Base-by-base conservation (phyloP, 331 rosid species). In the Arachis monticola region DNA sequence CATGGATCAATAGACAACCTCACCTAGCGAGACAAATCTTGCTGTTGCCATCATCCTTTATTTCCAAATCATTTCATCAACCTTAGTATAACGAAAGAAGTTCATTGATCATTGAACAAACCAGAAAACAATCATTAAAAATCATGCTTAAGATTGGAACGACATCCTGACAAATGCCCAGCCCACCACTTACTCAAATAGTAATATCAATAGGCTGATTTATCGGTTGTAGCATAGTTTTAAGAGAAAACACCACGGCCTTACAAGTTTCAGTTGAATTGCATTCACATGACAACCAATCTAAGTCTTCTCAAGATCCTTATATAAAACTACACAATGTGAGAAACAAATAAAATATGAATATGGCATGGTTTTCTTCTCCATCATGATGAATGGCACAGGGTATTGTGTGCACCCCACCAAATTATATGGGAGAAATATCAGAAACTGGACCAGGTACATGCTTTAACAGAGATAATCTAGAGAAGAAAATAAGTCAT, bases 401-500 rank as follows among this genome's bases (percentile, higher is more conserved):
- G 56, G 67, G 38, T 55, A 27, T 13, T 72, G 2, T 1, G 9
- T 45, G 58, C 38, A 71, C 32, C 4, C 14, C 45, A 64, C 68
- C 61, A 56, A 44, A 38, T 38, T 40, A 59, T 44, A 35, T 5
- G 12, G 67, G 56, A 35, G 41, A 52, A 13, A 41, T 62, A 62
- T 70, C 46, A 42, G 17, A 42, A 79, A 45, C 51, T 53, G 82
- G 14, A 65, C 58, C 40, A 73, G 22, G 59, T 38, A 48, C 50
- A 60, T 40, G 52, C 58, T 14, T 14, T 47, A 73, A 22, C 45
- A 59, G 27, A 17, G 63, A 64, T 46, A 53, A 79, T 70, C 72
- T 46, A n/a, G 30, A 42, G 51, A 72, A 65, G 58, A 22, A 22
- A 64, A 65, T 60, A 73, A 68, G 68, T 66, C 45, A 65, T 72